Percentiles rank a stretch among this genome's conserved stretches.
These are phyloP conservation scores for Tulasnella calospora DNA, from an alignment of 768 basidiomycete genomes.

Conservation along the genomic window DNA sequence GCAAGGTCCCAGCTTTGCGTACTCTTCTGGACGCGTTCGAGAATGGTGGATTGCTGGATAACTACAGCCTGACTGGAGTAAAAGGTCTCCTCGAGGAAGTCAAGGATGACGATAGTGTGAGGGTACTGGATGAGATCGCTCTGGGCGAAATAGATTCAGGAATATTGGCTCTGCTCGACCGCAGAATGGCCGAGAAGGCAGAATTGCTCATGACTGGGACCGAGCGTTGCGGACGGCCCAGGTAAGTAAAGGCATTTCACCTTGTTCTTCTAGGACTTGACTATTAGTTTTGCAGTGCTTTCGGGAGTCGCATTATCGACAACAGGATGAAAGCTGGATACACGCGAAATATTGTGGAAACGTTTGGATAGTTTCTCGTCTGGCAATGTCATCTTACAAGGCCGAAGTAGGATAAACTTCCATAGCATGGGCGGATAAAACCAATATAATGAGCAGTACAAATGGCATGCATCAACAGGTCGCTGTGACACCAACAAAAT, in stretches of 20 bases:
- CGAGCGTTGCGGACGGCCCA: constrained; percentile 40
- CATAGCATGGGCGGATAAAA: constrained; percentile 28
- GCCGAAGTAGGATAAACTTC: constrained; percentile 18
- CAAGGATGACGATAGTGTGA: constrained; percentile 30
- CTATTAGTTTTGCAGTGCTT: background rate
- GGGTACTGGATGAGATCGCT: constrained; percentile 34
- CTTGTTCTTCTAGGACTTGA: background rate
- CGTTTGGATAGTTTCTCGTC: background rate
- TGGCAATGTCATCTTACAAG: constrained; percentile 32
- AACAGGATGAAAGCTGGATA: background rate
- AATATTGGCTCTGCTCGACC: constrained; percentile 52
- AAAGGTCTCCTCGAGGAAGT: constrained; percentile 34
- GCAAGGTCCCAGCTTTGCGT: background rate
- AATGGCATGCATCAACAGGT: constrained; percentile 36
- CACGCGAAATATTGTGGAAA: background rate
- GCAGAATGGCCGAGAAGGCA: constrained; percentile 49
- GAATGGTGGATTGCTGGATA: background rate
- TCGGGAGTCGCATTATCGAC: background rate
- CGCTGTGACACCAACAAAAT: background rate
- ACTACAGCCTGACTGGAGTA: constrained; percentile 29
- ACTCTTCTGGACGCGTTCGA: background rate
- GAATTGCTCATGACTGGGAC: constrained; percentile 51
- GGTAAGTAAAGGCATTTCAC: background rate
- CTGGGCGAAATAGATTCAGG: constrained; percentile 43
- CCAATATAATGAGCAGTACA: constrained; percentile 46